Evolutionary conservation across 2,329 filamentous ascomycete species (phyloP).

Genomic region (Pseudogymnoascus sp.): DNA sequence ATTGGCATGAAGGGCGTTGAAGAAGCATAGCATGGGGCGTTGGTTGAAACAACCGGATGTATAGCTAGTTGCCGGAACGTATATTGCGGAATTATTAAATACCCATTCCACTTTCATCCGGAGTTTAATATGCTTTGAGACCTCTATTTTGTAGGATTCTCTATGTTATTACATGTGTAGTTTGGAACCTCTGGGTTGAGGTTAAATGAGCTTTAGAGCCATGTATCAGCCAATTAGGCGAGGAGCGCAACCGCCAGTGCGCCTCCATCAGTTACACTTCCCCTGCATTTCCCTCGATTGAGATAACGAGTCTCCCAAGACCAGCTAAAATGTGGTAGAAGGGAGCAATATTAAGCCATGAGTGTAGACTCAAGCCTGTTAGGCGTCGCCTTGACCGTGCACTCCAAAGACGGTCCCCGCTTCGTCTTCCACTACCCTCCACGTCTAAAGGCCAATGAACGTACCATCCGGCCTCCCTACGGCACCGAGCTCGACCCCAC

Average conservation of each 20-base stretch:
- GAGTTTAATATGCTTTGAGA: not conserved
- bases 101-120: not conserved
- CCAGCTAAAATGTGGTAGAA: slow-evolving; percentile 12
- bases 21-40: slow-evolving; percentile 1
- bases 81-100: not conserved
- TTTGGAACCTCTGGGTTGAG: not conserved
- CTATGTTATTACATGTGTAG: not conserved
- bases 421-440: slow-evolving; percentile 87
- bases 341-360: slow-evolving; percentile 18
- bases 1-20: slow-evolving; percentile 1
- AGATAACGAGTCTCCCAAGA: not conserved
- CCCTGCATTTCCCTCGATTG: slow-evolving; percentile 1
- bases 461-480: slow-evolving; percentile 21
- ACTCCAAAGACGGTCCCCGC: slow-evolving; percentile 68
- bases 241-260: not conserved
- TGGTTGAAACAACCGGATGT: not conserved
- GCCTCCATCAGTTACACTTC: not conserved
- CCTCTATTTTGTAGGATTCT: not conserved
- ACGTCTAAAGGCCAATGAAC: slow-evolving; percentile 34
- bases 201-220: not conserved
- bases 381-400: slow-evolving; percentile 25
- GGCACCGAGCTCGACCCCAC: slow-evolving; percentile 28
- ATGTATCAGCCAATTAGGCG: slow-evolving; percentile 5
- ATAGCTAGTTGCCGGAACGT: not conserved
- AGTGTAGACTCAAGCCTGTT: slow-evolving; percentile 39